Conservation (phyloP, 1,284 basidiomycete species). For the Butyriboletus appendiculatus region DNA sequence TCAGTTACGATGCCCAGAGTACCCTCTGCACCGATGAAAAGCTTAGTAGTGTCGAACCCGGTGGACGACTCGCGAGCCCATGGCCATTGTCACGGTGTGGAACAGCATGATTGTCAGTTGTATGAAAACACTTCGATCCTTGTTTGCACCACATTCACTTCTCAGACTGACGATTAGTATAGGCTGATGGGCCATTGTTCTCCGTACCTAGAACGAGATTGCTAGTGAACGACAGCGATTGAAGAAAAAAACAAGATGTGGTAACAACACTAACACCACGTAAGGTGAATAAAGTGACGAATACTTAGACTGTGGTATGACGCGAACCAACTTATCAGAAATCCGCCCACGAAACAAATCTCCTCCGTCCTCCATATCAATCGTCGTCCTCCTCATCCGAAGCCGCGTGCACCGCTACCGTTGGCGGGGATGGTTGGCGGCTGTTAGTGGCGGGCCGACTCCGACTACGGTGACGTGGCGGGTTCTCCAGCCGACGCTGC, state of each 20-base stretch:
- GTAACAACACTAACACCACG: not conserved
- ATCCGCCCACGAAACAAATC: not conserved
- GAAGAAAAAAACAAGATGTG: not conserved
- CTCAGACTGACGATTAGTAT: too few species aligned
- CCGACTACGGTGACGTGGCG: slow-evolving; percentile 19
- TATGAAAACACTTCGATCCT: too few species aligned
- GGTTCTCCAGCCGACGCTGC: slow-evolving; percentile 36
- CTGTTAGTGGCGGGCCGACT: slow-evolving; percentile 18
- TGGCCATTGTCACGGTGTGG: too few species aligned
- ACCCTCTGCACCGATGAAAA: slow-evolving; percentile 85
- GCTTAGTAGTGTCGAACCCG: slow-evolving; percentile 37
- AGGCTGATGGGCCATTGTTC: not conserved
- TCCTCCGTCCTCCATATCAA: not conserved
- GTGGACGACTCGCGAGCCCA: too few species aligned
- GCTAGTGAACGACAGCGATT: not conserved
- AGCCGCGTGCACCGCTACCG: slow-evolving; percentile 9
- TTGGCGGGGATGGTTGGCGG: slow-evolving; percentile 19
- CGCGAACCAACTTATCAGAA: slow-evolving; percentile 2
- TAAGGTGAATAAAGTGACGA: slow-evolving; percentile 27
- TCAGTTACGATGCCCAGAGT: slow-evolving; percentile 82
- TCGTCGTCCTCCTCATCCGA: slow-evolving; percentile 21
- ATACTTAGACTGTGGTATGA: slow-evolving; percentile 23
- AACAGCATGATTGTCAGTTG: too few species aligned
- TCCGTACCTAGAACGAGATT: not conserved
- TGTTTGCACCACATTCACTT: too few species aligned